A percentile compares a stretch with the other conserved stretches of the same genome.
Conservation (phyloP, 2,329 filamentous ascomycete genomes). For the Aureobasidium musti region DNA sequence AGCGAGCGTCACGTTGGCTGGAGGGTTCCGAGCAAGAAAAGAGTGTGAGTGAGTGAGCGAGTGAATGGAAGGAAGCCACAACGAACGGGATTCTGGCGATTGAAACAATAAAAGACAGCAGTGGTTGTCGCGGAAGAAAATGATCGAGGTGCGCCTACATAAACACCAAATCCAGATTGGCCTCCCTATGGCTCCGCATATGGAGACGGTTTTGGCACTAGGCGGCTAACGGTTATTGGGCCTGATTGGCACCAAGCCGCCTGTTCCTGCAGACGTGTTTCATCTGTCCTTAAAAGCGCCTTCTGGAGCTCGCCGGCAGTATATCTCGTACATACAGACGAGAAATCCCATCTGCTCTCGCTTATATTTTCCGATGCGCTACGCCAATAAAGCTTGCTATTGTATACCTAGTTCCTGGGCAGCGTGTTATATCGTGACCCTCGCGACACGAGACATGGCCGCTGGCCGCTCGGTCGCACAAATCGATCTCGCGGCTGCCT, state of each 20-base stretch:
- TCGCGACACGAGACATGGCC: conserved; percentile 3
- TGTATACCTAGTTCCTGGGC: conserved; percentile 1
- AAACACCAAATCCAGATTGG: conserved; percentile 25
- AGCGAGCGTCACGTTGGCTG: conserved; percentile 6
- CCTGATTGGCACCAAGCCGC: conserved; percentile 25
- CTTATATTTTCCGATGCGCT: background rate
- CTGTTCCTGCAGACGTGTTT: conserved; percentile 27
- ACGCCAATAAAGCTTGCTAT: background rate
- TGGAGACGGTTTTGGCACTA: conserved; percentile 20
- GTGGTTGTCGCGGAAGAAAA: conserved; percentile 18
- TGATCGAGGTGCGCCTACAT: conserved; percentile 23
- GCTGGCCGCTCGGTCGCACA: conserved; percentile 16
- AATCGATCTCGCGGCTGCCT: conserved; percentile 14
- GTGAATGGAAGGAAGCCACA: conserved; percentile 6
- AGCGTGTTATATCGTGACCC: conserved; percentile 10
- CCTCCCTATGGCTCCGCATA: conserved; percentile 19
- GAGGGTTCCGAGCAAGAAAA: conserved; percentile 6
- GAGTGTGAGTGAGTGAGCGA: conserved; percentile 14
- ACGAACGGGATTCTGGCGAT: conserved; percentile 1
- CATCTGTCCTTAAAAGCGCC: conserved; percentile 17
- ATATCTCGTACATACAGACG: background rate
- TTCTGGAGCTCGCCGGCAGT: conserved; percentile 11
- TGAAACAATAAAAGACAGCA: conserved; percentile 26
- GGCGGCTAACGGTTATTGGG: conserved; percentile 25
- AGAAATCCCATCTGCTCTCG: background rate